Evolutionary conservation across 2,329 filamentous ascomycete species (phyloP).

Genomic region (Emergomyces africanus): DNA sequence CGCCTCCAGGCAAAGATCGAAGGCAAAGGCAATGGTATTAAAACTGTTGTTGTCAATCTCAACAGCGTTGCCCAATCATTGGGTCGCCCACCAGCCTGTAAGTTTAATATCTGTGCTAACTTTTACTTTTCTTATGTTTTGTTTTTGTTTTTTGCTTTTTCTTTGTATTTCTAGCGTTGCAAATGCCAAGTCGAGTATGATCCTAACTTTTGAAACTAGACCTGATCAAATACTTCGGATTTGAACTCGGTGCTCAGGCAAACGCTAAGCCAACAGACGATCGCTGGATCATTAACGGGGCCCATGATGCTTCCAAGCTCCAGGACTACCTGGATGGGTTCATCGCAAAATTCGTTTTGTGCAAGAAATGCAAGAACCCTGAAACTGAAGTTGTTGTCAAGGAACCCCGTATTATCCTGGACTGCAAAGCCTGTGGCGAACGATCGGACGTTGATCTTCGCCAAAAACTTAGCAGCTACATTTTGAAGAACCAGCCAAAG

Average conservation of each 20-base stretch:
- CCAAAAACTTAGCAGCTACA: slow-evolving; percentile 93
- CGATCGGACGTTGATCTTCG: slow-evolving; percentile 83
- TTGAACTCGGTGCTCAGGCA: slow-evolving; percentile 96
- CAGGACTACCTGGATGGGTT: slow-evolving; percentile 98
- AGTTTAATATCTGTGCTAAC: slow-evolving; percentile 9
- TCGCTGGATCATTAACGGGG: slow-evolving; percentile 99
- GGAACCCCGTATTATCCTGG: slow-evolving; percentile 78
- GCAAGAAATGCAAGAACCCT: slow-evolving; percentile 99
- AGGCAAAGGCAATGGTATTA: slow-evolving; percentile 99
- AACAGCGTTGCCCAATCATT: slow-evolving; percentile 86
- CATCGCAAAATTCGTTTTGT: slow-evolving; percentile 97
- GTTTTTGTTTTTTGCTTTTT: slow-evolving; percentile 5
- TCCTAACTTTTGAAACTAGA: slow-evolving; percentile 29
- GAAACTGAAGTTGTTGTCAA: slow-evolving; percentile 96
- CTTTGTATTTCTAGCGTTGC: not conserved
- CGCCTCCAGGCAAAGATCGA: slow-evolving; percentile 97
- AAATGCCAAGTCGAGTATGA: not conserved
- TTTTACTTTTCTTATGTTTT: not conserved
- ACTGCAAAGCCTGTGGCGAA: slow-evolving; percentile 98
- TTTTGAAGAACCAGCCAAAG: slow-evolving; percentile 84
- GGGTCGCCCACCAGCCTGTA: slow-evolving; percentile 71
- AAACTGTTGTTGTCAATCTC: slow-evolving; percentile 95
- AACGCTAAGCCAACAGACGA: slow-evolving; percentile 96
- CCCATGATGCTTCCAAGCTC: slow-evolving; percentile 86
- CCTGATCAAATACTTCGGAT: slow-evolving; percentile 99